phyloP scores from a whole-genome alignment of 2,329 filamentous ascomycete species.

The Macrophomina pseudophaseolina region DNA sequence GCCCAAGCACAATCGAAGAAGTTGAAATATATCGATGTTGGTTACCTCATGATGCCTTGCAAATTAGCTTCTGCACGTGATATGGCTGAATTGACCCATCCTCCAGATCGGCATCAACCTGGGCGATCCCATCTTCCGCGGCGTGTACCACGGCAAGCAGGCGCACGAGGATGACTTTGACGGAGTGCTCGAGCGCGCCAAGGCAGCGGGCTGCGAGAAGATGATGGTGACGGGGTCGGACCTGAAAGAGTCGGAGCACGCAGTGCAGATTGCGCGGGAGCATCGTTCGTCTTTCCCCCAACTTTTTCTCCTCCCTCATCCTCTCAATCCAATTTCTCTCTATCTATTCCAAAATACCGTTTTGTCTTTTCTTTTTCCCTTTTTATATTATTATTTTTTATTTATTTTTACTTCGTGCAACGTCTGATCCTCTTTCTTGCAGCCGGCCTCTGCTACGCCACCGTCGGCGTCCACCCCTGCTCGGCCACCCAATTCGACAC shows the following conservation, averaged over 20 bases:
- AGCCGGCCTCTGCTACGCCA: constrained; percentile 86
- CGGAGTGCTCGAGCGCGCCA: constrained; percentile 78
- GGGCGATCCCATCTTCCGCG: constrained; percentile 87
- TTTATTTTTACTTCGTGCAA: neutral
- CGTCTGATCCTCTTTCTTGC: neutral
- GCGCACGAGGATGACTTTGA: constrained; percentile 74
- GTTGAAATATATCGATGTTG: constrained; percentile 19
- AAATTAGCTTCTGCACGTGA: neutral
- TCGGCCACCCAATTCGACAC: constrained; percentile 77
- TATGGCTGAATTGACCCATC: neutral
- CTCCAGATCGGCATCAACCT: constrained; percentile 90
- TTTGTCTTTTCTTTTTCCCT: neutral
- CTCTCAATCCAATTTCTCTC: too few species aligned
- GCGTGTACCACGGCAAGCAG: constrained; percentile 80
- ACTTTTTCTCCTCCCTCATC: neutral
- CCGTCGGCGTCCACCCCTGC: constrained; percentile 93
- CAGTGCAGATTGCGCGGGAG: constrained; percentile 72
- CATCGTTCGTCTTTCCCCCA: constrained; percentile 64
- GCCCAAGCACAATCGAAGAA: neutral
- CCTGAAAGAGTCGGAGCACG: constrained; percentile 75
- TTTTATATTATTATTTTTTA: neutral
- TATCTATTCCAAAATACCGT: too few species aligned
- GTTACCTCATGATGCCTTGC: neutral
- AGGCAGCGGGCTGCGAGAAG: constrained; percentile 80
- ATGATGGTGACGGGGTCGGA: constrained; percentile 94